Evolutionary conservation across 2,329 filamentous ascomycete species (phyloP), one percentile per base, ranked within the genome.

Genomic region (Fusarium piperis): DNA sequence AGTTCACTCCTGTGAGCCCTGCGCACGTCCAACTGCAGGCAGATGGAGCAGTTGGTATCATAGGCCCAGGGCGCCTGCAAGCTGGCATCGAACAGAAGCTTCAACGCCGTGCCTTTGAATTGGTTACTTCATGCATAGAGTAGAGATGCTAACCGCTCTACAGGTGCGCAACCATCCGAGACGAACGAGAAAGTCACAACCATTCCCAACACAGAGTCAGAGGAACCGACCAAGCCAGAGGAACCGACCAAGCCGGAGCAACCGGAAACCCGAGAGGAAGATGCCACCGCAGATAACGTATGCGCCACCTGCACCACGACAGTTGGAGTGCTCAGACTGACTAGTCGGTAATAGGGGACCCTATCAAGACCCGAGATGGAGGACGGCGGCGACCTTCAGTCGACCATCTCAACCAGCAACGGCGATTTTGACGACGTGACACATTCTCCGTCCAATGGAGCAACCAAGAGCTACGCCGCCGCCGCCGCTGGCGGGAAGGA

Each of bases 161-260:
- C 39, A 74, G 72, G 41, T 15, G n/a, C 55, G 10, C 41, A 63
- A 5, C 35, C 46, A 16, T 59, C 39, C 23, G 65, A 73, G 35
- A 26, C 67, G 15, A 65, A 72, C 58, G 71, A 76, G 59, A 77
- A 77, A 55, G 72, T 74, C 51, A 69, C 68, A 23, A 72, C 68
- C 13, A 63, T 72, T 35, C 62, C 72, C 6, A 73, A 76, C 41
- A 65, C 69, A 23, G 67, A 70, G 33, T 62, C 39, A 36, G 57
- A 70, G 23, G 59, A 73, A 48, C 44, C 57, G 66, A 59, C 46
- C 58, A 38, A 58, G 46, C 59, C 67, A 66, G 46, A 67, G 53
- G 59, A 52, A 12, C 55, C 57, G 66, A 59, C 46, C 58, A 38
- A 58, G 46, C 59, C 67, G 70, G 46, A 67, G 53, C 62, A 52